Evolutionary conservation across 306 rosid genomes (phyloP), one percentile per base, ranked within the genome.

Genomic region (Sechiopsis laciniata): DNA sequence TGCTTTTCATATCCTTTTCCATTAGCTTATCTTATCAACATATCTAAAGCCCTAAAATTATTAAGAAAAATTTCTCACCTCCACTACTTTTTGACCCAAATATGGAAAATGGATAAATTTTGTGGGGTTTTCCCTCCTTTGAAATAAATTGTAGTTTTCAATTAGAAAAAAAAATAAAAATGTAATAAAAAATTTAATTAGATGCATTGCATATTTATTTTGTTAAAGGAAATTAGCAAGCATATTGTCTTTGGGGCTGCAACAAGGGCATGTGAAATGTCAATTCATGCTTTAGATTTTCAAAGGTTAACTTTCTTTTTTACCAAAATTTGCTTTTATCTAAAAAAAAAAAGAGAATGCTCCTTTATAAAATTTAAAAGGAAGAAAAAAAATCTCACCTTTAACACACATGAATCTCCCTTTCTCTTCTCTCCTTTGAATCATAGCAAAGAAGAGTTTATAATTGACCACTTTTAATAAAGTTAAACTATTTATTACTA

Each of bases 21-120:
- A 68, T 68, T 21, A 65, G 73, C 73, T 68, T 68, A 68, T 68
- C 73, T 48, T 68, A 68, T 48, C 73, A 68, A 7, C 56, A 19
- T 20, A 46, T 46, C 12, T 50, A 42, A 46, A 67, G 0, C 54
- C 55, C 32, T 21, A 13, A 68, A 68, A 68, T 68, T 21, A 45
- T 45, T 21, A 46, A 11, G 1, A 19, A 68, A 17, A 0, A 12
- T 68, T 20, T 46, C 35, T 46, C 19, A 17, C 19, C 32, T 40
- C 12, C 72, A 17, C 55, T 66, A 11, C 54, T 42, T 66, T 66
- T 6, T 42, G 21, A 68, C 73, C 19, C 14, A 68, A 19, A 68
- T 21, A 68, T 68, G 40, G 40, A 48, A 59, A 12, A 17, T 55
- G 10, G 17, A 15, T 56, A 7, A 56, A 9, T 56, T n/a, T 14